These are phyloP conservation scores for Stellera chamaejasme DNA, from an alignment of 345 rosid species.

Conservation along the genomic window DNA sequence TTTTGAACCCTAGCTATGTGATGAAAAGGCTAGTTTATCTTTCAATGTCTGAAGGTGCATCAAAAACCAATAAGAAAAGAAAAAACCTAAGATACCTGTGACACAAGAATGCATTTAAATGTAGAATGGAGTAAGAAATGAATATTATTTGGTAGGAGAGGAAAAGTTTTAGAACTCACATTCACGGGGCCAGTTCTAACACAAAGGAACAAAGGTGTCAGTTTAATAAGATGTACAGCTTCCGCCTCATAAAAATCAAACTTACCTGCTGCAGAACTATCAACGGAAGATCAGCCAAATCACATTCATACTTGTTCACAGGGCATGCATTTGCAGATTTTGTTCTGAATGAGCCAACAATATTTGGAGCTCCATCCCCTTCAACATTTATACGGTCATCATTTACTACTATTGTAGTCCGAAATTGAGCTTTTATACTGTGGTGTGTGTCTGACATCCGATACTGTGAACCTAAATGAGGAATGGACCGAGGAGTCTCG, in stretches of 20 bases:
- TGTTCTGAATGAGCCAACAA: constrained; percentile 60
- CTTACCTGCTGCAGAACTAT: constrained; percentile 88
- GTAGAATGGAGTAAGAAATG: no score
- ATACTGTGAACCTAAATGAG: constrained; percentile 33
- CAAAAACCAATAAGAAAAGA: no score
- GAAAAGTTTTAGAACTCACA: neutral
- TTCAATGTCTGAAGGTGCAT: no score
- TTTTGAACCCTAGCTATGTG: no score
- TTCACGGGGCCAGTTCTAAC: neutral
- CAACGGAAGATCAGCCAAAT: constrained; percentile 64
- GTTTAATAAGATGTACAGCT: neutral
- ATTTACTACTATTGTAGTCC: constrained; percentile 65
- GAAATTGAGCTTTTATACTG: constrained; percentile 57
- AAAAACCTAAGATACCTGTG: no score
- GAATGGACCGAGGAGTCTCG: constrained; percentile 73
- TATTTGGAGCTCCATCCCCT: constrained; percentile 92
- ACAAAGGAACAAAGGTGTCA: neutral
- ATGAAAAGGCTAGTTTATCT: no score
- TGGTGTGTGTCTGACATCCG: constrained; percentile 27
- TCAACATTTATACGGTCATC: constrained; percentile 69
- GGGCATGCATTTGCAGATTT: constrained; percentile 55
- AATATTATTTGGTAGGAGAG: neutral
- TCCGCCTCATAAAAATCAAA: neutral
- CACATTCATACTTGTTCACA: constrained; percentile 71
- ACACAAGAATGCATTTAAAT: no score